phyloP scores from a whole-genome alignment of 2,329 filamentous ascomycete species.

The Trichoderma endophyticum region DNA sequence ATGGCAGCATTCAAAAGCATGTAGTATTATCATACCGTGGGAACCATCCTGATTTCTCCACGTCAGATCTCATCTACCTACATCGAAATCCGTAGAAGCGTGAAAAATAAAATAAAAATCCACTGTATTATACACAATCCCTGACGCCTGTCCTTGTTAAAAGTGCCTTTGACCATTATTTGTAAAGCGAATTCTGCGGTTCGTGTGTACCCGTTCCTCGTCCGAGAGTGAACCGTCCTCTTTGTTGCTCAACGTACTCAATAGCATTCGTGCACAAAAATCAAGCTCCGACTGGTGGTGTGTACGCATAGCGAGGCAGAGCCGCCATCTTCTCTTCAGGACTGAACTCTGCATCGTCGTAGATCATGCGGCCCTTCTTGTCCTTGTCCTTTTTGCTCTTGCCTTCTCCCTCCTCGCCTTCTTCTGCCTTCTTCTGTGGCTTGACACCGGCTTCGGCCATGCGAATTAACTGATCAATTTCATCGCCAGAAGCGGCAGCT shows the following conservation, averaged over 20 bases:
- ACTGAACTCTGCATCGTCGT: constrained; percentile 74
- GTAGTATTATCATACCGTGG: not conserved
- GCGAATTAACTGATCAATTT: constrained; percentile 63
- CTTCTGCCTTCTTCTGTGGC: constrained; percentile 38
- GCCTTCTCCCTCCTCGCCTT: constrained; percentile 53
- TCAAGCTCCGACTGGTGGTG: constrained; percentile 26
- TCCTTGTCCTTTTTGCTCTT: constrained; percentile 66
- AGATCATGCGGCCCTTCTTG: constrained; percentile 70
- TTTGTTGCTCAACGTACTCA: not conserved
- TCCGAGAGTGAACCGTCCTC: not conserved
- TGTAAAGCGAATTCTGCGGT: not conserved
- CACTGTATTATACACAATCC: constrained; percentile 10
- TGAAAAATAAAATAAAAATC: not conserved
- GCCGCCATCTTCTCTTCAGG: constrained; percentile 87
- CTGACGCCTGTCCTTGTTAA: constrained; percentile 18
- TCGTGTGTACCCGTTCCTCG: not conserved
- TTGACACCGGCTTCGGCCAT: constrained; percentile 62
- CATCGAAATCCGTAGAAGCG: not conserved
- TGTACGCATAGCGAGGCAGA: constrained; percentile 70
- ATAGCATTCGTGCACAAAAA: not conserved
- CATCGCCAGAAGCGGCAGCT: constrained; percentile 45
- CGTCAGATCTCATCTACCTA: not conserved
- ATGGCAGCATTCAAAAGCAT: not conserved
- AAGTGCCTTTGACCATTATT: constrained; percentile 7
- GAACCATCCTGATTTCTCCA: not conserved